Evolutionary conservation across 129 eudicot genomes (phyloP), one percentile per base, ranked within the genome.

Genomic region (Ambrosia artemisiifolia): DNA sequence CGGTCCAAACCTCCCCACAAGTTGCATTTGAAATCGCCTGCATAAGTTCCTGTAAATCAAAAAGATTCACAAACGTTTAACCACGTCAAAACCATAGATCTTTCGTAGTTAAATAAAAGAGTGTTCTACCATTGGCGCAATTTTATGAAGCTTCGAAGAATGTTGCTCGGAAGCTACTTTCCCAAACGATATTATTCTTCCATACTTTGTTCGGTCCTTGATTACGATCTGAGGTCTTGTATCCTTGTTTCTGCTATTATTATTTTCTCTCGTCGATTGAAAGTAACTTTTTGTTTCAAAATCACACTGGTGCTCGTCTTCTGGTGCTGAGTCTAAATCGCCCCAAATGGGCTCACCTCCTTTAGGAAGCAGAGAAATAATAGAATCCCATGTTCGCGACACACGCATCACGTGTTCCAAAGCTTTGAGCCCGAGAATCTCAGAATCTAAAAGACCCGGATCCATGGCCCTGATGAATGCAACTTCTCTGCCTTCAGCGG

Each of bases 341-440:
- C 98, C 98, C 98, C 98, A 92, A 56, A 89, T 71, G 59, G 84
- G 46, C 12, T 92, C 98, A 73, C 98, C 98, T 18, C 98, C 98
- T 87, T 89, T 92, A 18, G 98, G 98, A 61, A 89, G 34, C 85
- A 92, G 82, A 36, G 96, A 92, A 68, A 89, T 48, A 0, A 89
- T 60, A 3, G 96, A 89, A 73, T 92, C 98, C 98, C 96, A 92
- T 35, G 98, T 87, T 74, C 98, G 88, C 65, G 79, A 75, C 28
- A 87, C 82, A 65, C 90, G 77, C 96, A 89, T 86, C 49, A 80
- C 77, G 82, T 83, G 98, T 70, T 89, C 89, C 55, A 89, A 46
- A 4, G 98, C 80, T 72, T 89, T 89, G 82, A 92, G 77, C 61
- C 98, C 86, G 7, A 89, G 79, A 56, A 85, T 51, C 48, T 89